phyloP scores from a whole-genome alignment of 139 green algal species.

The Gonium pectorale region DNA sequence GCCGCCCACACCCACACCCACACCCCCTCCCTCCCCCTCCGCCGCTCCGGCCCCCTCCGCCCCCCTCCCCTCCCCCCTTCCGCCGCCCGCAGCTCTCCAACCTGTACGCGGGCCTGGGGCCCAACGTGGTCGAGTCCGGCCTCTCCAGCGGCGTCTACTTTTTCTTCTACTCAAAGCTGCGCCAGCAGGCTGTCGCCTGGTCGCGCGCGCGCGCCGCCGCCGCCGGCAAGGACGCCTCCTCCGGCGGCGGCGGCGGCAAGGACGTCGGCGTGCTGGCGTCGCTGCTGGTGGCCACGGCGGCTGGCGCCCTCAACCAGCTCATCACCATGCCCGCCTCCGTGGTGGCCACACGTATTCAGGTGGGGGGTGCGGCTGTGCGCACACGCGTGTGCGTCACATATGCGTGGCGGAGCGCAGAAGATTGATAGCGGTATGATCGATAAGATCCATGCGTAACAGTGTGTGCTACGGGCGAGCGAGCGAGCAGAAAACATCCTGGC shows the following conservation, averaged over 20 bases:
- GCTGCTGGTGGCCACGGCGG: slow-evolving; percentile 77
- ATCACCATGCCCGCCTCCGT: slow-evolving; percentile 93
- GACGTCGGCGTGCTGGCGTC: slow-evolving; percentile 79
- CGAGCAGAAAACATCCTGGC: too few species aligned
- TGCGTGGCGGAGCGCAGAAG: too few species aligned
- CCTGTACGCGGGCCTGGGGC: slow-evolving; percentile 42
- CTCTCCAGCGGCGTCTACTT: slow-evolving; percentile 62
- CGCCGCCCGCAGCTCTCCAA: slow-evolving; percentile 1
- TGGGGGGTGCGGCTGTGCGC: slow-evolving; percentile 5
- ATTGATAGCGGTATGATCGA: too few species aligned
- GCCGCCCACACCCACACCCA: too few species aligned
- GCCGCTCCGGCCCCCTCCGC: neutral
- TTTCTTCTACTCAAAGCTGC: slow-evolving; percentile 54
- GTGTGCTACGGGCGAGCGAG: too few species aligned
- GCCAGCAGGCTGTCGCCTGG: slow-evolving; percentile 25
- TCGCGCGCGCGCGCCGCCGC: neutral
- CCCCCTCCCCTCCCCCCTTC: neutral
- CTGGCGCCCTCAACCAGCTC: slow-evolving; percentile 86
- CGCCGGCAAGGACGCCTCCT: neutral
- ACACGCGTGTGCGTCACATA: too few species aligned
- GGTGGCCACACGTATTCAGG: slow-evolving; percentile 90
- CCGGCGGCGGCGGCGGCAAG: neutral
- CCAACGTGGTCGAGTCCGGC: slow-evolving; percentile 44
- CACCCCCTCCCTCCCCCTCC: neutral
- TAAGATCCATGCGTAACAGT: too few species aligned